Conservation (phyloP, 441 rosid genomes). For the Brassica hybrid region DNA sequence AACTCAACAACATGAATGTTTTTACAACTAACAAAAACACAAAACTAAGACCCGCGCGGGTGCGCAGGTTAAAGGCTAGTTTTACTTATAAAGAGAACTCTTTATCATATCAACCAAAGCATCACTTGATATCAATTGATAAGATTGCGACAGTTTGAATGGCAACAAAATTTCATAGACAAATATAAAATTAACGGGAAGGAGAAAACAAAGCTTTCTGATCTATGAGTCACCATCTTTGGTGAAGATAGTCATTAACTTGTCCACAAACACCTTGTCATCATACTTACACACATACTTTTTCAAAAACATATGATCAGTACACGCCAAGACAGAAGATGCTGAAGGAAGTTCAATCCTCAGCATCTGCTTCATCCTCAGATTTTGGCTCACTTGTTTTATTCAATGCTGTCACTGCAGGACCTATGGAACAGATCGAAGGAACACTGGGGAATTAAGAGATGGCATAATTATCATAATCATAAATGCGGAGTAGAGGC, state of each 20-base stretch:
- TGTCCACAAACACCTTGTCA: constrained; percentile 20
- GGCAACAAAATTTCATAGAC: neutral
- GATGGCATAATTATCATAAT: neutral
- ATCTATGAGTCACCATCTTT: neutral
- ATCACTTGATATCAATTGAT: too few species aligned
- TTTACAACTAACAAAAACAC: too few species aligned
- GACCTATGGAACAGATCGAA: constrained; percentile 63
- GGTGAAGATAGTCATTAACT: constrained; percentile 20
- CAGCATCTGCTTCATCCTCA: too few species aligned
- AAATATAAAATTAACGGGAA: neutral
- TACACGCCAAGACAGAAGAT: too few species aligned
- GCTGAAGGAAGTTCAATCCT: too few species aligned
- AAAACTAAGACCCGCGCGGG: too few species aligned
- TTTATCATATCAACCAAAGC: too few species aligned
- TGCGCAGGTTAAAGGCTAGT: too few species aligned
- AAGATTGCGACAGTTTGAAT: neutral
- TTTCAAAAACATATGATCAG: constrained; percentile 14
- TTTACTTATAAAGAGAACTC: too few species aligned
- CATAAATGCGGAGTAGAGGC: constrained; percentile 15
- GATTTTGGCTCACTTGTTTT: constrained; percentile 35
- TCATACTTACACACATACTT: constrained; percentile 31
- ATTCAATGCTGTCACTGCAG: constrained; percentile 57
- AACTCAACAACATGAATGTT: too few species aligned
- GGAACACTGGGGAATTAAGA: neutral
- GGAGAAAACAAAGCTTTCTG: neutral